A percentile compares a stretch with the other conserved stretches of the same genome.
These are phyloP conservation scores for Oldenlandia corymbosa DNA, from an alignment of 257 asterid species.

Conservation along the genomic window DNA sequence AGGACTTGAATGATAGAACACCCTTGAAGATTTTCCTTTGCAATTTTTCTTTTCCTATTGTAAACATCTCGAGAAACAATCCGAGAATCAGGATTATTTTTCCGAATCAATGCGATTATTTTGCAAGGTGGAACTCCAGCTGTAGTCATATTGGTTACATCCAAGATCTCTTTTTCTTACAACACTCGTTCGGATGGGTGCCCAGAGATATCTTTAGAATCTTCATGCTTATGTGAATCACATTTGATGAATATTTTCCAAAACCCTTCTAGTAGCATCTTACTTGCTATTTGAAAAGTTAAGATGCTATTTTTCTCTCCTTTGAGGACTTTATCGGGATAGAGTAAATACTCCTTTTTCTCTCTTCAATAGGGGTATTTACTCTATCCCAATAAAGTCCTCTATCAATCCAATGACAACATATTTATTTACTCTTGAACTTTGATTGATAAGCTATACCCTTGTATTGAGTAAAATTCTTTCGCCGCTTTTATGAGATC, in stretches of 20 bases:
- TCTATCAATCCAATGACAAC: not conserved
- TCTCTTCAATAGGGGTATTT: not conserved
- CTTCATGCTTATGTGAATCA: not conserved
- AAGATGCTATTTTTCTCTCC: no score
- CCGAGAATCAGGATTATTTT: no score
- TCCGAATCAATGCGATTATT: no score
- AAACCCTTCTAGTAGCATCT: not conserved
- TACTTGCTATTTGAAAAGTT: not conserved
- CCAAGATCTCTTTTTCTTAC: not conserved
- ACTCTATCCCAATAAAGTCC: not conserved
- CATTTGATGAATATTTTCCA: not conserved
- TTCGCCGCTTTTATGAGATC: not conserved
- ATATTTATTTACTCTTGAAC: not conserved
- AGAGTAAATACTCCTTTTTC: not conserved
- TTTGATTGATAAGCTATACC: not conserved
- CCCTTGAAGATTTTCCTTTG: not conserved
- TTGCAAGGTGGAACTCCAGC: no score
- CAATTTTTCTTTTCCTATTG: not conserved
- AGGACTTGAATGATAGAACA: not conserved
- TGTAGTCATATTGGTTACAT: not conserved
- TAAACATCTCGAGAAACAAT: no score
- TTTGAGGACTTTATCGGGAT: no score
- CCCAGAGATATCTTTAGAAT: not conserved
- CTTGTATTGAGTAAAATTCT: not conserved
- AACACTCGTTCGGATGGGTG: not conserved